These are phyloP conservation scores for Dissophora globulifera DNA, from an alignment of 192 early-diverging fungal genomes.

Conservation along the genomic window DNA sequence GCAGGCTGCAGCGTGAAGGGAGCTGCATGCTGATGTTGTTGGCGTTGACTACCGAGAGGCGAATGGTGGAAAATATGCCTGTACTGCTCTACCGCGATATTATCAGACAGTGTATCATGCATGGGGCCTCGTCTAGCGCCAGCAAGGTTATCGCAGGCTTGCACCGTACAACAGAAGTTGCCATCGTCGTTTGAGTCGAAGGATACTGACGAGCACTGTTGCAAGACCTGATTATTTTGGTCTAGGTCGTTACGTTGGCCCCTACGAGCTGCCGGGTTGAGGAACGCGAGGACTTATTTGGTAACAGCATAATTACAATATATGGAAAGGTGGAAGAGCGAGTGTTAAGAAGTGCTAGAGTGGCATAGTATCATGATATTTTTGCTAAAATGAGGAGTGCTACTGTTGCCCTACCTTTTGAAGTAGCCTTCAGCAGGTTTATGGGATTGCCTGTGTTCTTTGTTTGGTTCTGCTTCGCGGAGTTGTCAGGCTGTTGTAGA, in stretches of 20 bases:
- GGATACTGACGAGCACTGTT: conserved; percentile 5
- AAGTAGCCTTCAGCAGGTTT: conserved; percentile 42
- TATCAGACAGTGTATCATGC: background rate
- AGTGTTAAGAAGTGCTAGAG: background rate
- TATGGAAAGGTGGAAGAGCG: background rate
- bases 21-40: too few species aligned
- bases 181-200: conserved; percentile 1
- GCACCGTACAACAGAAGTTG: too few species aligned
- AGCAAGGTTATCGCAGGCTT: too few species aligned
- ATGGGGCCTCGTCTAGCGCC: conserved; percentile 4
- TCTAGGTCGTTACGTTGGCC: too few species aligned
- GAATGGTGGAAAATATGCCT: conserved; percentile 34
- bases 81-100: conserved; percentile 9
- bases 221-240: too few species aligned
- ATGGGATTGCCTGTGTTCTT: conserved; percentile 15
- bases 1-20: too few species aligned
- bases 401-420: conserved; percentile 31
- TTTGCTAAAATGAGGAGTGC: too few species aligned
- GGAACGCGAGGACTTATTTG: conserved; percentile 46
- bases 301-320: background rate
- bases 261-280: conserved; percentile 34
- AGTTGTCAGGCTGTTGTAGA: conserved; percentile 3
- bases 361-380: background rate
- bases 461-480: conserved; percentile 3
- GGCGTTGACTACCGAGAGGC: conserved; percentile 27